Evolutionary conservation across 2,329 filamentous ascomycete species (phyloP), one percentile per base, ranked within the genome.

Genomic region (Nakataea oryzae): DNA sequence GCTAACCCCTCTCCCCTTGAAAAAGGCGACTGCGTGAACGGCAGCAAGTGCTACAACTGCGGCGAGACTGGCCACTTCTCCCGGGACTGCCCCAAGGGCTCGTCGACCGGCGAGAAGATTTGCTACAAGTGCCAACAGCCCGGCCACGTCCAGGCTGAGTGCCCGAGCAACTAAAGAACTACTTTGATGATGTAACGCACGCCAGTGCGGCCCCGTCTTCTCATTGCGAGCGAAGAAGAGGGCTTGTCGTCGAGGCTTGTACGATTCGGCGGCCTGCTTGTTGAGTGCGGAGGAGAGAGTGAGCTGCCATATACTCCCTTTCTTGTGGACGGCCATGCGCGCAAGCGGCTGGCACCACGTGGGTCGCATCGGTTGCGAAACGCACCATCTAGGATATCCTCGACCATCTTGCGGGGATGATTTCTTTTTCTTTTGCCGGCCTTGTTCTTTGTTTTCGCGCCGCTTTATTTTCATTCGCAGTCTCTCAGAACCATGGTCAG

Each of bases 21-120:
- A n/a, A 59, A 63, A 86, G 84, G 85, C 69, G 95, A 97, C 79
- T 99, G 95, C 80, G 96, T 93, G 71, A 96, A 97, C 77, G 95
- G 95, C 72, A 93, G 96, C 83, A 97, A 97, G 84, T 99, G 95
- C 88, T 99, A 97, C 87, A 97, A 97, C 86, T 97, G 95, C 70
- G 85, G 85, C 73, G 92, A 97, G 81, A 89, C 93, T 70, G 93
- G 95, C 66, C 93, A 97, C 79, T 86, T 97, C 76, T 96, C 90
- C 68, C 90, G 93, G 68, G 95, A 99, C 78, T 99, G 95, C 85
- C 89, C 93, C 70, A 93, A 93, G 75, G 93, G 96, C 79, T 90
- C 90, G 64, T 85, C 87, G 69, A 84, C 86, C 68, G 85, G 87
- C 73, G 93, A 97, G 85, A 93, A 96, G 76, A 92, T 96, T 75